Evolutionary conservation across 257 asterid species (phyloP), one percentile per base, ranked within the genome.

Genomic region (Salvia rosmarinus): DNA sequence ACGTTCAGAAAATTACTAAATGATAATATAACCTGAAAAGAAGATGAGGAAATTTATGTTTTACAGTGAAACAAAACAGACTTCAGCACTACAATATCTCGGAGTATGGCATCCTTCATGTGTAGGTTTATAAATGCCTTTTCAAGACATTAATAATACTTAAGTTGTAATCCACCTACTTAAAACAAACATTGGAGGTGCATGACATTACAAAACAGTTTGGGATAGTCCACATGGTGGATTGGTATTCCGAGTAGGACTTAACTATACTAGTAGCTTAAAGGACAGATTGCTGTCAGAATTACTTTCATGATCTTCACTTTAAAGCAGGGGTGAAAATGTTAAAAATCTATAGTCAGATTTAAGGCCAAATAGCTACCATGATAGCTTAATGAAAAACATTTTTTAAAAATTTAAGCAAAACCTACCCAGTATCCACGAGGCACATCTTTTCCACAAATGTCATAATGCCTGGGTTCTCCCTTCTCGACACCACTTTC

Each of bases 361-460:
- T 68, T 23, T 39, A 37, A 72, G 56, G 46, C 46, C 14, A 62
- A 35, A 70, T 9, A 40, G 12, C 16, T 37, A 37, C 20, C 70
- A 20, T 5, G 42, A 39, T 50, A 73, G 57, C 56, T 61, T n/a
- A 51, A 61, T 13, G 20, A 42, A 12, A 21, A 14, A 64, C 8
- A 44, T 12, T 6, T 43, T 50, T 7, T 39, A 8, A 1, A 4
- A 44, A 3, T 21, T 12, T 68, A 64, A 64, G 73, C 28, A 34
- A 63, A 63, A 74, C 94, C 59, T 84, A 95, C 99, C 99, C 99
- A 95, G 79, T 89, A 89, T 76, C 99, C 98, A 68, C 94, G 95
- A 59, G 99, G 99, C 71, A 91, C 84, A 75, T 88, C 97, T 77
- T 88, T 78, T 58, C 99, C 98, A 71, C 99, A 95, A 75, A 95